Evolutionary conservation across 192 early-diverging fungal species (phyloP), one percentile per base, ranked within the genome.

Genomic region (Physocladia obscura): DNA sequence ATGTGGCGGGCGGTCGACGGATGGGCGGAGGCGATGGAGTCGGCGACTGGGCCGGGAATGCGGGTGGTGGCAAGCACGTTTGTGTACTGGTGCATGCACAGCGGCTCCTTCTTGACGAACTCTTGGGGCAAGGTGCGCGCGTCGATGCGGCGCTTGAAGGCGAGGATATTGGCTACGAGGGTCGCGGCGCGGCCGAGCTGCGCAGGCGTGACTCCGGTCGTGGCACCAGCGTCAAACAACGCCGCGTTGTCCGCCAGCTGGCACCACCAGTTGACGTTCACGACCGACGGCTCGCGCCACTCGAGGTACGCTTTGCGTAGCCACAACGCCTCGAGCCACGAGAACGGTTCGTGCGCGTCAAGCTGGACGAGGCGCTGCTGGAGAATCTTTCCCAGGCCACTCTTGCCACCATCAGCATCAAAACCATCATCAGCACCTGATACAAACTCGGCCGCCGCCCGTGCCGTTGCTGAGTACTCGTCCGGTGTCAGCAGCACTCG

Each of bases 71-170:
- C 91, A 81, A 95, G 96, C 70, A 91, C 87, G 50, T 87, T 87
- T 62, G 84, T 90, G 81, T 91, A 91, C 83, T 98, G 96, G 79
- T 95, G 89, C 96, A 98, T 98, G 79, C 93, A 94, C 29, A 96
- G 77, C 2, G 93, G 92, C 1, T n/a, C 63, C 32, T 75, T 70
- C 56, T 80, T 81, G 54, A 76, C 68, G 50, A 74, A 81, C 65
- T 85, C 84, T 15, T 79, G 68, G 4, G 82, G 73, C n/a, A 84
- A 61, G 4, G 50, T 30, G 36, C 79, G 72, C 19, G 77, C 57
- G 55, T 83, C 77, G 32, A 85, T 27, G 30, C 74, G 31, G 2
- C 71, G 70, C 44, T 83, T 82, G 54, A 80, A 79, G 63, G 77
- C 74, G 19, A 87, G 55, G 50, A 84, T 50, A 37, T 77, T 82